Base-by-base conservation (phyloP, 331 rosid genomes). In the Pyrus hybrid region DNA sequence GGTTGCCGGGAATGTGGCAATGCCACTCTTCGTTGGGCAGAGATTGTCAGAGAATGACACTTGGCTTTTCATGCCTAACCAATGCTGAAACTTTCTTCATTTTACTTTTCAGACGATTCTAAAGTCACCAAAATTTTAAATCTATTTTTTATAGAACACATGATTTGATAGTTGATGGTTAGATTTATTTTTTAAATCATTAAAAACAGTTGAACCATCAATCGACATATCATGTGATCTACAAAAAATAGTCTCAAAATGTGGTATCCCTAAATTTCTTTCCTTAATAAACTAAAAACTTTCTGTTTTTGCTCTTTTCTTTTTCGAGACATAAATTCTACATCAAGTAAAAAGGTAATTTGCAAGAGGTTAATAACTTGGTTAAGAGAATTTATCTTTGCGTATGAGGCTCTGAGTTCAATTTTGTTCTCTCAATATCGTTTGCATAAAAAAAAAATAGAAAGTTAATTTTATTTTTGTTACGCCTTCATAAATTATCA, bases 1-100 rank as follows among this genome's bases (percentile, higher is more conserved):
- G 62, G 28, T 61, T 37, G 45, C 77, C 69, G 68, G 76, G n/a
- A 41, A 41, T 73, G 77, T 25, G 77, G 69, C 77, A 41, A 56
- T 30, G 4, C 47, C 66, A 71, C 33, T 28, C 70, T 20, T 33
- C 26, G 70, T 1, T 66, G 17, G 28, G 35, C 13, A 25, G 20
- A 32, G 57, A 41, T 41, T 25, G n/a, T 37, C 35, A 41, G 16
- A 35, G 57, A 23, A 23, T 35, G 76, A 72, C 77, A 73, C 60
- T 41, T 61, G 69, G 69, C 43, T 13, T 22, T 5, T 18, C 56
- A 1, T 6, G 67, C 45, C 35, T 30, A 64, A 64, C 69, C 68
- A 64, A 64, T 64, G 43, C 69, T 30, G 69, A 29, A 64, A 17
- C 2, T 20, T 64, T 64, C 8, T 64, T 64, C 13, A 1, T 20